Conservation (phyloP, 2,329 filamentous ascomycete genomes). For the Neophaeococcomyces aloes region DNA sequence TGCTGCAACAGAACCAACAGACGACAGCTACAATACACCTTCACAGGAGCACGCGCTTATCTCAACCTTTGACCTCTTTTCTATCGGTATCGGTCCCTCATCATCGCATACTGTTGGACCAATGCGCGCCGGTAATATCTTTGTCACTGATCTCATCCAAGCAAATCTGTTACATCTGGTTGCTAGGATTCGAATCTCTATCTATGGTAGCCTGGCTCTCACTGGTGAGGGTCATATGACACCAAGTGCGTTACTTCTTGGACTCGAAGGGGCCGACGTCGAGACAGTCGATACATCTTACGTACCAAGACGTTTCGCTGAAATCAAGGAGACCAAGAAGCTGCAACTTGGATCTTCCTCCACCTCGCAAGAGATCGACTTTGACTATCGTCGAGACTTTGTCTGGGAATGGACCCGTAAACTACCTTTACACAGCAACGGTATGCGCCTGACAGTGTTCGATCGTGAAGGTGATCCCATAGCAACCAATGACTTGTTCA, state of each 20-base stretch:
- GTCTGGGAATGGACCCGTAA: constrained; percentile 17
- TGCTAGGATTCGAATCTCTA: constrained; percentile 13
- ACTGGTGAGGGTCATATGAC: constrained; percentile 15
- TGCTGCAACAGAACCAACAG: constrained; percentile 7
- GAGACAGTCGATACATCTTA: constrained; percentile 17
- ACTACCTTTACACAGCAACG: constrained; percentile 16
- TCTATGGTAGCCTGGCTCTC: constrained; percentile 15
- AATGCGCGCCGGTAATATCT: constrained; percentile 19
- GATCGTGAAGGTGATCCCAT: constrained; percentile 15
- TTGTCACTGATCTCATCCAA: constrained; percentile 16
- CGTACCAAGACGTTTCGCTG: constrained; percentile 12
- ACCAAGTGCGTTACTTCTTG: constrained; percentile 15
- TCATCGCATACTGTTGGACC: constrained; percentile 19
- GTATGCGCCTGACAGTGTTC: constrained; percentile 13
- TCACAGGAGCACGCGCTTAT: constrained; percentile 17
- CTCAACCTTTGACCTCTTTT: constrained; percentile 19
- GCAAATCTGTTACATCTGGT: constrained; percentile 14
- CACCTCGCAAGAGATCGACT: constrained; percentile 11
- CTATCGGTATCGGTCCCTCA: constrained; percentile 17
- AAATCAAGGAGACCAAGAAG: constrained; percentile 13
- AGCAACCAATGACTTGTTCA: constrained; percentile 16
- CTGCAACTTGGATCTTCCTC: constrained; percentile 12
- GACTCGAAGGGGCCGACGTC: constrained; percentile 15
- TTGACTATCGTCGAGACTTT: constrained; percentile 16
- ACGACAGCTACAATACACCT: constrained; percentile 8